Conservation (phyloP, 2,329 filamentous ascomycete species). For the Huntiella abstrusa region DNA sequence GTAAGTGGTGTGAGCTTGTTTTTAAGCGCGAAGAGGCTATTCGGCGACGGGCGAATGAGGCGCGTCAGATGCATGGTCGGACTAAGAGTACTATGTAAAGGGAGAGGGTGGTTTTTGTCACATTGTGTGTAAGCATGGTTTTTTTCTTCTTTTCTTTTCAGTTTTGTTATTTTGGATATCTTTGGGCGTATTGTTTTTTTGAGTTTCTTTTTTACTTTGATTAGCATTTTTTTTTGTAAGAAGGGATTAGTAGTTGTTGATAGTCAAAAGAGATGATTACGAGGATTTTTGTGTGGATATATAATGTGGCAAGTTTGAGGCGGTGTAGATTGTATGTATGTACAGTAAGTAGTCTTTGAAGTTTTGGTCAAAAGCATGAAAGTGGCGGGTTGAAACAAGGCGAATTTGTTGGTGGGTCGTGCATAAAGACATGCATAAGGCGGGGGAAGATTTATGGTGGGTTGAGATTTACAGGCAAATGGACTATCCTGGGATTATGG, state of each 20-base stretch:
- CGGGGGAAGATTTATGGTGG: too few relatives aligned
- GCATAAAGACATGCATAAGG: too few relatives aligned
- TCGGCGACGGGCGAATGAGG: conserved; percentile 33
- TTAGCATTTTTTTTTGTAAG: neutral
- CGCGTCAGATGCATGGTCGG: conserved; percentile 28
- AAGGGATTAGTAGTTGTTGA: too few relatives aligned
- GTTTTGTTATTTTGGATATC: conserved; percentile 1
- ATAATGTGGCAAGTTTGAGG: too few relatives aligned
- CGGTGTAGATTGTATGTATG: too few relatives aligned
- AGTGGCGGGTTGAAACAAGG: neutral
- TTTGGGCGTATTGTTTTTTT: conserved; percentile 11
- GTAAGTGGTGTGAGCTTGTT: conserved; percentile 50
- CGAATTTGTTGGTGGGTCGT: too few relatives aligned
- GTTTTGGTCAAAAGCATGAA: neutral
- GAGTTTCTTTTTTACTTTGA: conserved; percentile 8
- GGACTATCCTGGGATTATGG: too few relatives aligned
- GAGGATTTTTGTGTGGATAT: too few relatives aligned
- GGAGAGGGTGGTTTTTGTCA: neutral
- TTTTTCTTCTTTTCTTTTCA: neutral
- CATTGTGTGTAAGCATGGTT: neutral
- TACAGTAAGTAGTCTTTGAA: too few relatives aligned
- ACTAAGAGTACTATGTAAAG: conserved; percentile 38
- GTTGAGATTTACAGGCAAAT: too few relatives aligned
- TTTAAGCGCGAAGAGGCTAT: conserved; percentile 43
- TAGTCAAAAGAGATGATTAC: too few relatives aligned